Conservation (phyloP, 2,329 filamentous ascomycete species). For the Dendryphion nanum region DNA sequence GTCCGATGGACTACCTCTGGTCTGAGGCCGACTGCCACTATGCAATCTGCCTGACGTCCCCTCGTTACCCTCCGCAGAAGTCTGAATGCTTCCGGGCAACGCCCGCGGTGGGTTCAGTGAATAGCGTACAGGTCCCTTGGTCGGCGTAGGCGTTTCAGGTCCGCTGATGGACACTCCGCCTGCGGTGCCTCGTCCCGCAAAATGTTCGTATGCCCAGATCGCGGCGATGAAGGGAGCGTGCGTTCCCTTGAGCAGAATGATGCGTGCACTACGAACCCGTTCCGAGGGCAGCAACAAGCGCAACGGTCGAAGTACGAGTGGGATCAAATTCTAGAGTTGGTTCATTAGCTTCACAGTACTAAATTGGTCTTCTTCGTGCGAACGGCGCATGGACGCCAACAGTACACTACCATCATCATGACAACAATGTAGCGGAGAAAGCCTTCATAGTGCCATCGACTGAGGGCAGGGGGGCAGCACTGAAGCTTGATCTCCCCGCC, state of each 20-base stretch:
- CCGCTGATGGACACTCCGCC: conserved; percentile 28
- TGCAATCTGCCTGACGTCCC: conserved; percentile 14
- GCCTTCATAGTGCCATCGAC: no score
- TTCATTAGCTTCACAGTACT: conserved; percentile 30
- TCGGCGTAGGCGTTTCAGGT: conserved; percentile 26
- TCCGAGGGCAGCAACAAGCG: conserved; percentile 66
- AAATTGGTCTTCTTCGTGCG: not conserved
- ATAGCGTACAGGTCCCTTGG: conserved; percentile 26
- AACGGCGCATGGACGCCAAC: no score
- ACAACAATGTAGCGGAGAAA: no score
- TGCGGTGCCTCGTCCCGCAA: conserved; percentile 22
- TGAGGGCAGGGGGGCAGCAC: no score
- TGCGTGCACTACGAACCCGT: conserved; percentile 60
- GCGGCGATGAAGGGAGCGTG: conserved; percentile 67
- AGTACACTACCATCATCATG: no score
- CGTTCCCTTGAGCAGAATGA: conserved; percentile 58
- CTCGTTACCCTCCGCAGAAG: conserved; percentile 16
- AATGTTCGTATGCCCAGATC: conserved; percentile 66
- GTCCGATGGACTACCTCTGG: conserved; percentile 21
- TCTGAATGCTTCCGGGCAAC: conserved; percentile 23
- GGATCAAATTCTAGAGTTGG: conserved; percentile 64
- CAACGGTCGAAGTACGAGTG: conserved; percentile 70
- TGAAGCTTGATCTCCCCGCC: no score
- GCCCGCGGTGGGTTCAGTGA: conserved; percentile 35
- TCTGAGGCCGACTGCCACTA: conserved; percentile 19